A percentile compares a stretch with the other conserved stretches of the same genome.
phyloP scores from a whole-genome alignment of 208 protist species.

The Entamoeba invadens region DNA sequence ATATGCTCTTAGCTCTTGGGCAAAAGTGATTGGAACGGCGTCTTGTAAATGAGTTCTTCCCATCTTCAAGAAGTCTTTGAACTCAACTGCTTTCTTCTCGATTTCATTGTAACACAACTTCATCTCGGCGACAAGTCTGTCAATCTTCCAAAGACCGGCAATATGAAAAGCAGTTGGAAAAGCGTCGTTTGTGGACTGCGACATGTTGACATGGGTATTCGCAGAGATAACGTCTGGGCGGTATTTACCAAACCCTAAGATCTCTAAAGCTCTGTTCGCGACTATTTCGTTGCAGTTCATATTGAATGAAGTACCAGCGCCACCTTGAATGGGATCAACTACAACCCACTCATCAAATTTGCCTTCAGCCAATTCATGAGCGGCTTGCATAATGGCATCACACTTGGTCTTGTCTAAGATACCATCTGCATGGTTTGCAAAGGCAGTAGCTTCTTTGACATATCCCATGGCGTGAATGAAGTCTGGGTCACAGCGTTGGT shows the following conservation, averaged over 20 bases:
- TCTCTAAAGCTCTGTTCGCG: constrained; percentile 20
- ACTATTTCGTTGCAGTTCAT: constrained; percentile 74
- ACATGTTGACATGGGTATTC: constrained; percentile 70
- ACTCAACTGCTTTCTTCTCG: not conserved
- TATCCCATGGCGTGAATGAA: not conserved
- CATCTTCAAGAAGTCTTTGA: constrained; percentile 59
- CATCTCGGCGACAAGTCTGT: constrained; percentile 28
- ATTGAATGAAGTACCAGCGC: constrained; percentile 68
- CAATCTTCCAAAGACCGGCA: constrained; percentile 37
- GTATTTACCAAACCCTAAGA: constrained; percentile 55
- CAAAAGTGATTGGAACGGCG: constrained; percentile 64
- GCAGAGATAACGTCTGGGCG: constrained; percentile 45
- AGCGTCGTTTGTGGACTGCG: constrained; percentile 61
- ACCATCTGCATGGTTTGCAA: constrained; percentile 44
- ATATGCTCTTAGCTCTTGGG: constrained; percentile 58
- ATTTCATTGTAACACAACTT: constrained; percentile 25
- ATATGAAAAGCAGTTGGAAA: constrained; percentile 65
- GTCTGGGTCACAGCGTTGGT: not conserved
- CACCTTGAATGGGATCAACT: constrained; percentile 56
- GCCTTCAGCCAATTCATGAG: constrained; percentile 49
- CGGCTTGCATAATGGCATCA: constrained; percentile 44
- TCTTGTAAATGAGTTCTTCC: constrained; percentile 68
- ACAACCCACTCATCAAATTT: constrained; percentile 37
- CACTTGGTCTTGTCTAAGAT: constrained; percentile 38
- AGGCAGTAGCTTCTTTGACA: constrained; percentile 48